Evolutionary conservation across 345 rosid genomes (phyloP).

Genomic region (Melaleuca alternifolia): DNA sequence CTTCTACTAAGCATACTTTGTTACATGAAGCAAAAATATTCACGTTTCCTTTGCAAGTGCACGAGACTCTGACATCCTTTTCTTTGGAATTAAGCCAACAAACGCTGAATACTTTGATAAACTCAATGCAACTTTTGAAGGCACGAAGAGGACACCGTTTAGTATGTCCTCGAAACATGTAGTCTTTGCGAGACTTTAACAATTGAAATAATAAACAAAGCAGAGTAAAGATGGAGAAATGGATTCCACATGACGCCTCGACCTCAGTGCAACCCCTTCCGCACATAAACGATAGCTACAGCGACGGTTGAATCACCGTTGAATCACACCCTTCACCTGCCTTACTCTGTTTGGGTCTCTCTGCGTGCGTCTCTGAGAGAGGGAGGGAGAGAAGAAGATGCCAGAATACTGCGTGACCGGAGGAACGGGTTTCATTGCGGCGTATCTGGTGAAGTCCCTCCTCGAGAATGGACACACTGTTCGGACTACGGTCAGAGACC

Average conservation of each 20-base stretch:
- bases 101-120: background rate
- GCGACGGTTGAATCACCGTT: background rate
- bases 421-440: constrained; percentile 84
- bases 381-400: constrained; percentile 22
- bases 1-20: background rate
- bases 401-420: constrained; percentile 85
- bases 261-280: background rate
- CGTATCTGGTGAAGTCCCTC: constrained; percentile 56
- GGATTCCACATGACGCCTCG: background rate
- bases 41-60: background rate
- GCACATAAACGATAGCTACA: background rate
- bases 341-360: background rate
- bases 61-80: background rate
- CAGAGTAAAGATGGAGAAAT: background rate
- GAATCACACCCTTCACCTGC: background rate
- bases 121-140: background rate
- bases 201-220: background rate
- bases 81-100: background rate
- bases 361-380: background rate
- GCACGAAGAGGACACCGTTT: background rate
- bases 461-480: constrained; percentile 59
- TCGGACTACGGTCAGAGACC: constrained; percentile 70
- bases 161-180: background rate
- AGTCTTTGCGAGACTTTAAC: background rate
- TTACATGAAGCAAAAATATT: background rate